These are phyloP conservation scores for Collybia sordida DNA, from an alignment of 768 basidiomycete genomes.

Conservation along the genomic window DNA sequence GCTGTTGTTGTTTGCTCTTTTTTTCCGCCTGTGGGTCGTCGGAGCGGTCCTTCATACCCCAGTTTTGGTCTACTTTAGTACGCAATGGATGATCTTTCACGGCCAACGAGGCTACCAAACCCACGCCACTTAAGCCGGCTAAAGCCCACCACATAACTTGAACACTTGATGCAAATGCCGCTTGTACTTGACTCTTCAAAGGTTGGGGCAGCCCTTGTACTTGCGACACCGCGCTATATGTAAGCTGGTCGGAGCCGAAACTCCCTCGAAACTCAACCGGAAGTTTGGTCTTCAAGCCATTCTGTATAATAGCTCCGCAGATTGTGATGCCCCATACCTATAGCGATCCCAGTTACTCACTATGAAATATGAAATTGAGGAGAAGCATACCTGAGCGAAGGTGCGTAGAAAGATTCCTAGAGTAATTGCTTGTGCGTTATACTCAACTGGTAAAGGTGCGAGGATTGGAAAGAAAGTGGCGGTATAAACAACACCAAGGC, in stretches of 20 bases:
- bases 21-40: no score
- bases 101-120: slow-evolving; percentile 1
- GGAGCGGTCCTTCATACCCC: no score
- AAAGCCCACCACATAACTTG: slow-evolving; percentile 10
- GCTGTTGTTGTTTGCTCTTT: no score
- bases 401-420: slow-evolving; percentile 38
- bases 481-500: slow-evolving; percentile 7
- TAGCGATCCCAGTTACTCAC: not conserved
- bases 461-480: slow-evolving; percentile 43
- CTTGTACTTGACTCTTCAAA: slow-evolving; percentile 9
- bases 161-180: slow-evolving; percentile 9
- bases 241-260: slow-evolving; percentile 37
- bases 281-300: slow-evolving; percentile 39
- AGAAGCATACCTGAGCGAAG: slow-evolving; percentile 30
- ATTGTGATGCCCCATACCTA: slow-evolving; percentile 55
- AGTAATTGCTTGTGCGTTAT: slow-evolving; percentile 43
- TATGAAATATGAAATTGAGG: not conserved
- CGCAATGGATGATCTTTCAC: slow-evolving; percentile 8
- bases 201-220: slow-evolving; percentile 33
- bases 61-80: not conserved
- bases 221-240: slow-evolving; percentile 46
- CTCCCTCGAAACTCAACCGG: slow-evolving; percentile 34
- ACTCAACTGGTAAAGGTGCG: slow-evolving; percentile 38
- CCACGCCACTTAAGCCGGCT: slow-evolving; percentile 4
- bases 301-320: slow-evolving; percentile 50